Conservation (phyloP, 2,329 filamentous ascomycete genomes). For the Verticillium tricorpus region DNA sequence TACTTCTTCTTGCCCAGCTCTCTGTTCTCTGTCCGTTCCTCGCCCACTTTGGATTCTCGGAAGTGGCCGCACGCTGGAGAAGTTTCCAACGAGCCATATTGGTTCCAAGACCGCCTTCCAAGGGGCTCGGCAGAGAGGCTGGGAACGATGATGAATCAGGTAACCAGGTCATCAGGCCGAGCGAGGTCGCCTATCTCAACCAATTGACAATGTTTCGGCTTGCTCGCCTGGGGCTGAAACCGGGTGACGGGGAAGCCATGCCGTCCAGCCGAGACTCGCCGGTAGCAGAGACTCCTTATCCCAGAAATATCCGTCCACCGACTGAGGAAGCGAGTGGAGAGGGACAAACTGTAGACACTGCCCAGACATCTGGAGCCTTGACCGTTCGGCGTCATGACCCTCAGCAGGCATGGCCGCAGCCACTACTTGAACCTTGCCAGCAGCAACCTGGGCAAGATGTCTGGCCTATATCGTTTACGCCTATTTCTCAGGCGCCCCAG, state of each 20-base stretch:
- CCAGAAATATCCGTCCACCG: no score
- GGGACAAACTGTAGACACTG: no score
- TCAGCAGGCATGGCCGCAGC: no score
- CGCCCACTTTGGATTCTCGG: background rate
- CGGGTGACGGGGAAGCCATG: background rate
- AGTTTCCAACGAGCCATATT: background rate
- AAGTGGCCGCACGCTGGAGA: background rate
- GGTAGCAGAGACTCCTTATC: no score
- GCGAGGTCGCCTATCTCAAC: background rate
- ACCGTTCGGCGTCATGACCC: no score
- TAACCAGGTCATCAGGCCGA: background rate
- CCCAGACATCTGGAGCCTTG: no score
- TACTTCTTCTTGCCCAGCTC: background rate
- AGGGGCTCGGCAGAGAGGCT: no score
- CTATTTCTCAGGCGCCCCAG: background rate
- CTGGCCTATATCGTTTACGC: background rate
- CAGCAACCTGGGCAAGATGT: no score
- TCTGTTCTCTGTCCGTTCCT: background rate
- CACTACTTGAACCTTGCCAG: no score
- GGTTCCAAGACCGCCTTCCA: background rate
- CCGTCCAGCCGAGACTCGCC: background rate
- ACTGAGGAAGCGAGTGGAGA: no score
- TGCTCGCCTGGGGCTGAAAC: background rate
- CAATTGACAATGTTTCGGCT: background rate
- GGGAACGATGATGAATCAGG: background rate